Base-by-base conservation (phyloP, 2,329 filamentous ascomycete species). In the Colletotrichum camelliae region DNA sequence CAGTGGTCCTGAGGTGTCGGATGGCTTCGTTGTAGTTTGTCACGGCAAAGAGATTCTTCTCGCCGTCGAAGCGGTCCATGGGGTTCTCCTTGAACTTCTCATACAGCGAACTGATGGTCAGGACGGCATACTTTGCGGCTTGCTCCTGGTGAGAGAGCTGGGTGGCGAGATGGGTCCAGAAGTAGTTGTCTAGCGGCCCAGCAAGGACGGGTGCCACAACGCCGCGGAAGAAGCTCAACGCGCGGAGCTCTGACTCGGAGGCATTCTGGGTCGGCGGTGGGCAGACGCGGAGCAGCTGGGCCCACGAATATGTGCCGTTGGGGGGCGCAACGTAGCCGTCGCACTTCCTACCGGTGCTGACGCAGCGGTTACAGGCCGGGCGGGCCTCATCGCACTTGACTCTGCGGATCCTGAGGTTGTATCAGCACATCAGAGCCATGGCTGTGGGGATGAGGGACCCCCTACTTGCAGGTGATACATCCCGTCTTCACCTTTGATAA, bases 21-120 rank as follows among this genome's bases (percentile, higher is more conserved):
- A 88, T 85, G 1, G 86, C 86, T 1, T 81, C 78, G 72, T 87
- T 87, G 74, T 88, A 88, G 70, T 87, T 85, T 9, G 72, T 72
- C 1, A 88, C 78, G 10, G 84, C 84, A 37, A 86, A 83, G 7
- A 79, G 79, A 9, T 84, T 81, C 27, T 77, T 76, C 3, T 69
- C 72, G 8, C 21, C 37, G 2, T 18, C 9, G 16, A 58, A 6
- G 10, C 31, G 57, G 10, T 66, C 67, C 21, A 67, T 18, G 7
- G 67, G 62, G 55, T 57, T 57, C 27, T 70, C 71, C 37, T 74
- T 74, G 65, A 82, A 81, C 27, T 81, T 78, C 58, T 87, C 85
- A 29, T 85, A 86, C 0, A 87, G 79, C 1, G 84, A 82, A 71
- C 85, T 86, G 76, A 87, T 84, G 27, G 85, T 82, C 18, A 87